Percentiles rank a stretch among this genome's conserved stretches.
These are phyloP conservation scores for Apophysomyces trapeziformis DNA, from an alignment of 371 early-diverging fungal genomes.

Conservation along the genomic window DNA sequence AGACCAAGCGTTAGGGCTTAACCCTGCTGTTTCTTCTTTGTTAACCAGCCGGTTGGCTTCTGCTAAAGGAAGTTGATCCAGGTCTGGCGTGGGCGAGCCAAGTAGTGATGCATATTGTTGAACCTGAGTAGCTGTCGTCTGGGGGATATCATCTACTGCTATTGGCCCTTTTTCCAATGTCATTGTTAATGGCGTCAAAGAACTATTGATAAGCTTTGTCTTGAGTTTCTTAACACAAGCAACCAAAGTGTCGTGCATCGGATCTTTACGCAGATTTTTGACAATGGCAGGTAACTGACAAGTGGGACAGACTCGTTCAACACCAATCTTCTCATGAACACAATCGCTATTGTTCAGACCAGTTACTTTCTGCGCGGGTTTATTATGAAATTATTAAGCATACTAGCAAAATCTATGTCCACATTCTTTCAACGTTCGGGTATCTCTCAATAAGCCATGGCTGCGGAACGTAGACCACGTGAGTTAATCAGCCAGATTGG, in stretches of 20 bases:
- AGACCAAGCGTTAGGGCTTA: not conserved
- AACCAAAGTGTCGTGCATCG: constrained; percentile 29
- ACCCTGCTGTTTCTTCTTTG: not conserved
- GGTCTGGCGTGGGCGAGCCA: not conserved
- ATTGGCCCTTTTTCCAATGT: not conserved
- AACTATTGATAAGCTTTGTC: not conserved
- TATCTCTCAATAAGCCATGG: constrained; percentile 17
- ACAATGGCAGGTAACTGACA: constrained; percentile 30
- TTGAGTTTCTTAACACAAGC: constrained; percentile 25
- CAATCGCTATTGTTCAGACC: constrained; percentile 19
- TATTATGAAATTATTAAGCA: not conserved
- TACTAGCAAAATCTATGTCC: constrained; percentile 37
- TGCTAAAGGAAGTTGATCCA: not conserved
- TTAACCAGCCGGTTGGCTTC: not conserved
- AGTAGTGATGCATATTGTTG: not conserved
- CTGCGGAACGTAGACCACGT: not conserved
- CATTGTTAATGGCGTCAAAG: constrained; percentile 1
- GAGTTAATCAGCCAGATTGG: not conserved
- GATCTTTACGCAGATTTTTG: constrained; percentile 30
- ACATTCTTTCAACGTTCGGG: constrained; percentile 26
- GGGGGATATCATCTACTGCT: not conserved
- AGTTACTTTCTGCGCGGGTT: no score
- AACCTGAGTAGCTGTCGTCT: not conserved
- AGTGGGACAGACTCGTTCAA: constrained; percentile 22
- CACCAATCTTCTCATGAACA: constrained; percentile 19